Evolutionary conservation across 345 rosid species (phyloP).

Genomic region (Carallia pectinifolia): DNA sequence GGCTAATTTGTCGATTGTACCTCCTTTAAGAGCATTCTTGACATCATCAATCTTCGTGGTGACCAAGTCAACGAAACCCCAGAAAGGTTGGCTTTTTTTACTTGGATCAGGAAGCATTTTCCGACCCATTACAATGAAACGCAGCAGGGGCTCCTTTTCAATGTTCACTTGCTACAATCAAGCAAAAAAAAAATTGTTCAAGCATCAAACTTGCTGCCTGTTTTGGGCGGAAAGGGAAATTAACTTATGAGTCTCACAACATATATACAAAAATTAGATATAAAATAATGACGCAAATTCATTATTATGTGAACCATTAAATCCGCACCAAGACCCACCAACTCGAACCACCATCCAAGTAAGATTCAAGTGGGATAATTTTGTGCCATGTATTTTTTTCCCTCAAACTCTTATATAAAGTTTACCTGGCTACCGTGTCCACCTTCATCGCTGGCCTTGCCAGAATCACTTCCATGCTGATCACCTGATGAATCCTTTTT

Average conservation of each 20-base stretch:
- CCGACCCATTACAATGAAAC: slow-evolving; percentile 65
- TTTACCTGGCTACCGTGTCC: slow-evolving; percentile 52
- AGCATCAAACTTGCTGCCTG: neutral
- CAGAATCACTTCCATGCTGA: slow-evolving; percentile 15
- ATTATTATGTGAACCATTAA: too few relatives aligned
- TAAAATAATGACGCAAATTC: too few relatives aligned
- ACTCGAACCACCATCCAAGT: too few relatives aligned
- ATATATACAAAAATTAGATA: too few relatives aligned
- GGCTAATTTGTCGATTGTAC: slow-evolving; percentile 18
- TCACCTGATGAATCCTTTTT: slow-evolving; percentile 6
- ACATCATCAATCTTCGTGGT: slow-evolving; percentile 51
- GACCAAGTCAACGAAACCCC: slow-evolving; percentile 82
- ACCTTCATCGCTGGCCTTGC: slow-evolving; percentile 30
- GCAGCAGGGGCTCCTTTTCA: slow-evolving; percentile 51
- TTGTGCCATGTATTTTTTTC: too few relatives aligned
- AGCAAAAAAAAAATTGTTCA: neutral
- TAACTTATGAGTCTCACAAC: too few relatives aligned
- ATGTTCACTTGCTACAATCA: slow-evolving; percentile 50
- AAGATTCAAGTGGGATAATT: too few relatives aligned
- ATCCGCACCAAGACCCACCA: too few relatives aligned
- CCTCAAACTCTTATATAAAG: too few relatives aligned
- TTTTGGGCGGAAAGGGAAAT: neutral
- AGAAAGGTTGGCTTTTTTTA: slow-evolving; percentile 52
- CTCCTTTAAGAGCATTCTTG: slow-evolving; percentile 59
- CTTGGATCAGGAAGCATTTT: slow-evolving; percentile 70